phyloP scores from a whole-genome alignment of 176 grass and related monocot genomes.

The Oryza punctata region DNA sequence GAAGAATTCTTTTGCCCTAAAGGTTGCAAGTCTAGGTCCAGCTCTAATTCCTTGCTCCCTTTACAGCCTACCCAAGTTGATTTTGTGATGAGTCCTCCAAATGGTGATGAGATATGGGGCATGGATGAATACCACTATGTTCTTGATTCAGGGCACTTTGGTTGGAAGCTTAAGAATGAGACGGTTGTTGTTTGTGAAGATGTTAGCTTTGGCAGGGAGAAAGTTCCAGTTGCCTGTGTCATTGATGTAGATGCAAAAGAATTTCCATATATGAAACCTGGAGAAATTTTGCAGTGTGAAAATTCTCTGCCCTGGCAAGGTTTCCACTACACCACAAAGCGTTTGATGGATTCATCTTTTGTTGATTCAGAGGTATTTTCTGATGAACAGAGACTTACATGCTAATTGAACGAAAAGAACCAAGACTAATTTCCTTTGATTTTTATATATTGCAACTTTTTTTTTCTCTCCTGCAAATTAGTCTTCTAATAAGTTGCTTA shows the following conservation, averaged over 20 bases:
- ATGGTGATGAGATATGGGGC: constrained; percentile 44
- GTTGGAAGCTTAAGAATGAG: constrained; percentile 59
- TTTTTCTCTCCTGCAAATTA: constrained; percentile 20
- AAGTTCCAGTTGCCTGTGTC: constrained; percentile 69
- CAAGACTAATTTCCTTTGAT: not conserved
- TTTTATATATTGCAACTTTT: not conserved
- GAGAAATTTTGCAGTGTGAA: constrained; percentile 33
- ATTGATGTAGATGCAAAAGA: constrained; percentile 69
- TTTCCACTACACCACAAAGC: constrained; percentile 73
- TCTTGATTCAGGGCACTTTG: constrained; percentile 73
- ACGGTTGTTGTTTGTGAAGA: constrained; percentile 80
- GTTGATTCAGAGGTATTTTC: constrained; percentile 63
- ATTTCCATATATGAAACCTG: constrained; percentile 46
- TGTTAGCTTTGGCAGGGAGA: constrained; percentile 85
- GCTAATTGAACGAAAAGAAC: not conserved
- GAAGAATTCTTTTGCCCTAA: constrained; percentile 82
- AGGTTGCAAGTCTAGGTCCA: constrained; percentile 63
- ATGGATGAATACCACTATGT: constrained; percentile 83
- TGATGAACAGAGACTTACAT: constrained; percentile 17
- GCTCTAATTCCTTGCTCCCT: constrained; percentile 50
- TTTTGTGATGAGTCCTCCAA: constrained; percentile 41
- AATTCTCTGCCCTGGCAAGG: constrained; percentile 75
- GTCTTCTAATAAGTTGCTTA: constrained; percentile 37
- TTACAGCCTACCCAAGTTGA: constrained; percentile 44
- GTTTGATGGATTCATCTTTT: constrained; percentile 73